Conservation (phyloP, 495 filamentous ascomycete species). For the Daldinia childiae region DNA sequence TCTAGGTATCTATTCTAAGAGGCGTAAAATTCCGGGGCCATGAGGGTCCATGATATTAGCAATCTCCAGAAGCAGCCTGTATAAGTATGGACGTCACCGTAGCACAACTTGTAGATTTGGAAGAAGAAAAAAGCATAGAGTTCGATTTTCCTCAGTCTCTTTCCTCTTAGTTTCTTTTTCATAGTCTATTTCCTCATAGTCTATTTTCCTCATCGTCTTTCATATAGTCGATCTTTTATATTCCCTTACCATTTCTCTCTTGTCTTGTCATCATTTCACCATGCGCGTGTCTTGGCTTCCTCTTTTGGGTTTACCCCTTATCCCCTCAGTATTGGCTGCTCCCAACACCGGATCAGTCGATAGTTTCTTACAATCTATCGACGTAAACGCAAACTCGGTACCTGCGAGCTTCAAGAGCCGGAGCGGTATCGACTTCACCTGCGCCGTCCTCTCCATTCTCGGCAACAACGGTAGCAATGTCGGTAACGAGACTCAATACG, state of each 20-base stretch:
- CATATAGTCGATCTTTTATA: not conserved
- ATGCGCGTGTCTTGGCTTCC: slow-evolving; percentile 1
- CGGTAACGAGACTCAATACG: not conserved
- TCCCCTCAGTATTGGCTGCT: not conserved
- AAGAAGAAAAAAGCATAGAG: slow-evolving; percentile 5
- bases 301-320: slow-evolving; percentile 1
- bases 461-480: not conserved
- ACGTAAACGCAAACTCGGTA: not conserved
- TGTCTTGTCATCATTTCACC: not conserved
- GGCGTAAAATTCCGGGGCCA: not conserved
- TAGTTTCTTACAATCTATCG: not conserved
- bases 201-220: not conserved
- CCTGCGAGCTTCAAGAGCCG: not conserved
- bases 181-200: not conserved
- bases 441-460: not conserved
- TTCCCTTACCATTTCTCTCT: not conserved
- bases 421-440: not conserved
- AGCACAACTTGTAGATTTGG: not conserved
- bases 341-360: not conserved
- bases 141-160: not conserved
- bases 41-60: not conserved
- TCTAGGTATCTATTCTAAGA: not conserved
- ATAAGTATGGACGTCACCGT: not conserved
- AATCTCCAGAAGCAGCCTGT: not conserved
- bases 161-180: not conserved